A percentile compares a stretch with the other conserved stretches of the same genome.
Conservation (phyloP, 352 stramenopile genomes). For the Globisporangium paroecandrum region DNA sequence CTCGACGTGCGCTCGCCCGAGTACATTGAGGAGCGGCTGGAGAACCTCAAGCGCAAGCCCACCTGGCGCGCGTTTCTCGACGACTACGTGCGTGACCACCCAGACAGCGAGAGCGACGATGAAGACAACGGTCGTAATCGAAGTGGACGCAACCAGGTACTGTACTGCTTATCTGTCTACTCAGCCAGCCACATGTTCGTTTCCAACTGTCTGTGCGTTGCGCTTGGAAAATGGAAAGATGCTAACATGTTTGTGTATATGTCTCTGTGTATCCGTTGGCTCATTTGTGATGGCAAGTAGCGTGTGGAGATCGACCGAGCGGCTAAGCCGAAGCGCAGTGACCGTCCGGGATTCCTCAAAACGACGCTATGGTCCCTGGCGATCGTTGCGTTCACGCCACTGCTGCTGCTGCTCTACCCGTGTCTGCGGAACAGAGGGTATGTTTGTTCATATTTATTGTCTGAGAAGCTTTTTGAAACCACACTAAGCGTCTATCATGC, state of each 20-base stretch:
- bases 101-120: conserved; percentile 37
- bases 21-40: conserved; percentile 80
- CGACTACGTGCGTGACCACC: conserved; percentile 62
- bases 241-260: not conserved
- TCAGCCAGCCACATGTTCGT: not conserved
- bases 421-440: conserved; percentile 57
- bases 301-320: conserved; percentile 17
- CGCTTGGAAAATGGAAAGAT: not conserved
- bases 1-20: conserved; percentile 74
- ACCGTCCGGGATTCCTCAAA: conserved; percentile 34
- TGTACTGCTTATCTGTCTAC: not conserved
- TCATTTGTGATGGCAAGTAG: not conserved
- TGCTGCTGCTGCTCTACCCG: conserved; percentile 56
- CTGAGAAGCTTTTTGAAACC: no score
- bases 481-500: not conserved
- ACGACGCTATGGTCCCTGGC: conserved; percentile 58
- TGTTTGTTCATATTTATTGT: conserved; percentile 10
- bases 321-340: not conserved
- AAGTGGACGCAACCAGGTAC: conserved; percentile 1
- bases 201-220: not conserved
- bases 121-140: conserved; percentile 22
- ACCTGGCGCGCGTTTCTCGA: conserved; percentile 64
- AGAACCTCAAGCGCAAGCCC: conserved; percentile 81
- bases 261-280: not conserved
- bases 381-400: conserved; percentile 42